These are phyloP conservation scores for Myxozyma monticola DNA, from an alignment of 805 yeast genomes.

Conservation along the genomic window DNA sequence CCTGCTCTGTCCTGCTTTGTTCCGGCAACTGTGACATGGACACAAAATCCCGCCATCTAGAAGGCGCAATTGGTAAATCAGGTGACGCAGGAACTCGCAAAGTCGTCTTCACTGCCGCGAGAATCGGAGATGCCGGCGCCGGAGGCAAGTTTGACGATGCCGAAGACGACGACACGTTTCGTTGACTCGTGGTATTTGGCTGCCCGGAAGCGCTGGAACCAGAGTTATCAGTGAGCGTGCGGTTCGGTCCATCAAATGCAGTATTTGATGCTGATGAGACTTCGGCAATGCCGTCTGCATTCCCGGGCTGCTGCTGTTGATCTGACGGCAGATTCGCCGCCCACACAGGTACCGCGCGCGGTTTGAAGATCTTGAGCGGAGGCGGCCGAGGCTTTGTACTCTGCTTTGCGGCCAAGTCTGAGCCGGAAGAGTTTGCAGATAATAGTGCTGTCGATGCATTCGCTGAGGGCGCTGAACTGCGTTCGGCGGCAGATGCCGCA, in stretches of 20 bases:
- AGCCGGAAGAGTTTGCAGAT: neutral
- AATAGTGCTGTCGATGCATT: neutral
- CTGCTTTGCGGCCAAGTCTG: too few species aligned
- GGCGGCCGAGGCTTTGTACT: neutral
- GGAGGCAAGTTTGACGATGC: too few species aligned
- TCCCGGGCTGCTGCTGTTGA: neutral
- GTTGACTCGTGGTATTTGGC: too few species aligned
- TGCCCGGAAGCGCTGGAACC: too few species aligned
- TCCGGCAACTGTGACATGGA: conserved; percentile 14
- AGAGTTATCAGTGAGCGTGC: too few species aligned
- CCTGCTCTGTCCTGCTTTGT: conserved; percentile 8
- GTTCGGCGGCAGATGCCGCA: too few species aligned
- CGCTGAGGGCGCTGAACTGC: too few species aligned
- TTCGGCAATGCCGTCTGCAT: too few species aligned
- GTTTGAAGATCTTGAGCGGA: neutral
- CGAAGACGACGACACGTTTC: too few species aligned
- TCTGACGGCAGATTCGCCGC: conserved; percentile 1
- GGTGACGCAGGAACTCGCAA: neutral
- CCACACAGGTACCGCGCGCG: conserved; percentile 13
- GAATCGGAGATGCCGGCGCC: conserved; percentile 19
- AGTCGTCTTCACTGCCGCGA: conserved; percentile 21
- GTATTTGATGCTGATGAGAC: too few species aligned
- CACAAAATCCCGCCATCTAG: conserved; percentile 19
- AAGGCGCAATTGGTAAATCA: neutral
- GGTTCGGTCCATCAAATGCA: too few species aligned